Percentiles rank a stretch among this genome's conserved stretches.
These are phyloP conservation scores for Aureobasidium zeae DNA, from an alignment of 2,329 filamentous ascomycete genomes.

Conservation along the genomic window DNA sequence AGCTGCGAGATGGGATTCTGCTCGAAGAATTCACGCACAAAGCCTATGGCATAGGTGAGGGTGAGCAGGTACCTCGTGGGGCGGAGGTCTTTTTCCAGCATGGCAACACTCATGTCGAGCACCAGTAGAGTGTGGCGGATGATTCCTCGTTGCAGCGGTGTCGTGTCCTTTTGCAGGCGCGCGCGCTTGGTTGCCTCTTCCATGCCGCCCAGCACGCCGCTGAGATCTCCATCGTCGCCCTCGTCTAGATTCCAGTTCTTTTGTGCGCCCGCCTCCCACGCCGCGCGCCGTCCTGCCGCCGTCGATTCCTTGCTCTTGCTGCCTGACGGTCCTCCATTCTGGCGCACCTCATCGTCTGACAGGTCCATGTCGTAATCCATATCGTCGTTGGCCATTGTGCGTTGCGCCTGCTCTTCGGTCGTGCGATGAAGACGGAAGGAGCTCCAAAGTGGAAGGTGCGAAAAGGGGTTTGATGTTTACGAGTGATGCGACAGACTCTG, in stretches of 20 bases:
- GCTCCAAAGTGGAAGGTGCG: background rate
- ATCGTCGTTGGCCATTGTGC: conserved; percentile 18
- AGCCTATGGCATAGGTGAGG: conserved; percentile 73
- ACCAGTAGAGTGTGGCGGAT: conserved; percentile 92
- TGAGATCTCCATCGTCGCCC: conserved; percentile 27
- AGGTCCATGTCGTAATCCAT: conserved; percentile 18
- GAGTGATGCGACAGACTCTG: background rate
- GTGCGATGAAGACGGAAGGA: too few relatives aligned
- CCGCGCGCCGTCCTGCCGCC: background rate
- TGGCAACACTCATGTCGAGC: conserved; percentile 84
- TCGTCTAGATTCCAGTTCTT: conserved; percentile 28
- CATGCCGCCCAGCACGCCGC: conserved; percentile 28
- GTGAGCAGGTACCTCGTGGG: conserved; percentile 78
- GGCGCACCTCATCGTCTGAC: conserved; percentile 18
- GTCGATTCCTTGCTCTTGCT: too few relatives aligned
- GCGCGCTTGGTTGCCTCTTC: conserved; percentile 30
- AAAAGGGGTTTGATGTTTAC: background rate
- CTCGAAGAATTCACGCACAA: conserved; percentile 91
- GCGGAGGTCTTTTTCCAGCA: conserved; percentile 89
- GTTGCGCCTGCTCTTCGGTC: too few relatives aligned
- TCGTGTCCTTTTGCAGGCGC: conserved; percentile 83
- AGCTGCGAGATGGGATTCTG: conserved; percentile 98
- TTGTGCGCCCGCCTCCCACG: conserved; percentile 28
- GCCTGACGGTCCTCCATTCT: too few relatives aligned
- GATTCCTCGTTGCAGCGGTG: conserved; percentile 88